Base-by-base conservation (phyloP, 2,329 filamentous ascomycete genomes). In the Emmonsia crescens region DNA sequence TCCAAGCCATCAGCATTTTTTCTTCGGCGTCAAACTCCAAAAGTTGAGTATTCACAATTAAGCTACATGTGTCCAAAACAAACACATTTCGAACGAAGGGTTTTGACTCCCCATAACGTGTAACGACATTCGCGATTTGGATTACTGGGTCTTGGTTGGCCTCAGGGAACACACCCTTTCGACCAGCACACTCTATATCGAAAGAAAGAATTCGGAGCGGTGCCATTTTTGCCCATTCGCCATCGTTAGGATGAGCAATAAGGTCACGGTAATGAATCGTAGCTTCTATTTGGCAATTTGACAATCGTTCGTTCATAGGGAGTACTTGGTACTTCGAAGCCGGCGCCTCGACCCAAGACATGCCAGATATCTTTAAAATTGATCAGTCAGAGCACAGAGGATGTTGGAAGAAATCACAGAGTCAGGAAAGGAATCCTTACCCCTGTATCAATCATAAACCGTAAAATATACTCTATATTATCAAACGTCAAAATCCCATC, bases 221-320 rank as follows among this genome's bases (percentile, higher is more conserved):
- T 0, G 95, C 94, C 87, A 97, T 96, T 77, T 96, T 99, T 33
- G 91, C 90, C 91, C 93, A 99, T 72, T 97, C 92, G 21, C 92
- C 93, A 66, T 94, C 88, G 1, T 92, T 86, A 57, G 89, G 85
- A 74, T 97, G 93, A 10, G 94, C 86, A 65, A 96, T 86, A 9
- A 99, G 79, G 69, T 97, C 87, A 62, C 80, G 79, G 70, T 95
- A 96, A 72, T 88, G 86, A 61, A 96, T 84, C 67, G 87, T 83
- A 14, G 93, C 94, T 76, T 99, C 94, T 66, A 99, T 96, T 75
- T 99, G 94, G 73, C 94, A 97, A 69, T 91, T 96, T 1, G 93
- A 97, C 66, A 96, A 89, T 64, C 85, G 83, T 63, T 87, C 81
- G 61, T 83, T 75, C 14, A 83, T 76, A 1, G 84, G 78, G 21